phyloP scores from a whole-genome alignment of 305 asterid genomes.

The Plantago coronopus region DNA sequence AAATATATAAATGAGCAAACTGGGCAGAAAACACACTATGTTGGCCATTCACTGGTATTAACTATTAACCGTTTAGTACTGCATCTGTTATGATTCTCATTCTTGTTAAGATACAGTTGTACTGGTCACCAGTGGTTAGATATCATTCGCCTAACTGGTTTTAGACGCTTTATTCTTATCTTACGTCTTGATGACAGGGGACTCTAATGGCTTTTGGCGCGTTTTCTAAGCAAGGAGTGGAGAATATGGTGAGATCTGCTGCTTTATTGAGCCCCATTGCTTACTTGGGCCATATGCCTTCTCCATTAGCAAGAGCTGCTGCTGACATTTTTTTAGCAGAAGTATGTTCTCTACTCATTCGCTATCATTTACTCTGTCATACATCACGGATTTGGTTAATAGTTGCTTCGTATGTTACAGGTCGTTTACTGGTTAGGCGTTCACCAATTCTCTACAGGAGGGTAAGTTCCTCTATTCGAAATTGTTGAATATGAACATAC shows the following conservation, averaged over 20 bases:
- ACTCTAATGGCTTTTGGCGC: constrained; percentile 76
- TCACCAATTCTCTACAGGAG: constrained; percentile 49
- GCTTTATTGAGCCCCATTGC: constrained; percentile 57
- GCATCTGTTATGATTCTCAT: too few relatives aligned
- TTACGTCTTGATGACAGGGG: constrained; percentile 34
- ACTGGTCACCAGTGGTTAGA: not conserved
- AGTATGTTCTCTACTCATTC: constrained; percentile 24
- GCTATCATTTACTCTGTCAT: not conserved
- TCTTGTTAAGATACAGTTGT: too few relatives aligned
- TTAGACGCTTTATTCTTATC: not conserved
- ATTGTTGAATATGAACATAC: too few relatives aligned
- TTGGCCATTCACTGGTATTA: constrained; percentile 76
- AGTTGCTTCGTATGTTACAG: constrained; percentile 21
- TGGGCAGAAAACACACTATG: constrained; percentile 54
- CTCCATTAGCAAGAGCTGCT: constrained; percentile 49
- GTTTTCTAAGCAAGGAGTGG: constrained; percentile 42
- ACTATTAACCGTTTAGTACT: not conserved
- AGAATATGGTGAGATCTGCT: constrained; percentile 53
- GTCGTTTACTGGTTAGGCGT: constrained; percentile 57
- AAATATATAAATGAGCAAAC: constrained; percentile 47
- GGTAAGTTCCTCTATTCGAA: constrained; percentile 30
- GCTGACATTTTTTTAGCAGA: constrained; percentile 53
- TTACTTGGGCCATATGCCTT: constrained; percentile 53
- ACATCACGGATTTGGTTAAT: not conserved
- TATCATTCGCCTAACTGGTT: too few relatives aligned